Conservation (phyloP, 1,284 basidiomycete genomes). For the Cryptococcus sp. region DNA sequence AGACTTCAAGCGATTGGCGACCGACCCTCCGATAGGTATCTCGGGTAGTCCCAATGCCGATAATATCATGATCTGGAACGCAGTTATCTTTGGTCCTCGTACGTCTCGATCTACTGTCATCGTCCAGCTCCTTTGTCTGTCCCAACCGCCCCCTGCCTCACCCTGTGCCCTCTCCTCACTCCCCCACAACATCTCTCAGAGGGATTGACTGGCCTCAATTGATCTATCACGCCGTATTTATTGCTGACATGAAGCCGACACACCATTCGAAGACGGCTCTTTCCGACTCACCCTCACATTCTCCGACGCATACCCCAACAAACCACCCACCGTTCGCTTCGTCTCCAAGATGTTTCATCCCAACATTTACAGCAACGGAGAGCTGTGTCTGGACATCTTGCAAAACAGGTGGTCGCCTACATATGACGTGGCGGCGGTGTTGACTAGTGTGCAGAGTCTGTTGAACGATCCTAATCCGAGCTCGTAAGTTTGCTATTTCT, state of each 20-base stretch:
- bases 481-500: too few species aligned
- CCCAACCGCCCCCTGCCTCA: constrained; percentile 4
- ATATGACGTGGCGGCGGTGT: constrained; percentile 95
- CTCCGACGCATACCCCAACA: constrained; percentile 97
- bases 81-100: constrained; percentile 98
- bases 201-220: too few species aligned
- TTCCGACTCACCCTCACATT: constrained; percentile 94
- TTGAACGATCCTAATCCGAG: constrained; percentile 97
- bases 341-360: constrained; percentile 98
- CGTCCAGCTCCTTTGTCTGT: constrained; percentile 1
- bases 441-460: constrained; percentile 91
- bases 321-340: constrained; percentile 95
- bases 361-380: constrained; percentile 96
- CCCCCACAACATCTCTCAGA: too few species aligned
- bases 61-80: constrained; percentile 99
- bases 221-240: too few species aligned
- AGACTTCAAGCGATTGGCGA: constrained; percentile 91
- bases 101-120: constrained; percentile 35
- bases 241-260: constrained; percentile 63
- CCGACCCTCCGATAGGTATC: constrained; percentile 91
- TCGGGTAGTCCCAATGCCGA: constrained; percentile 94
- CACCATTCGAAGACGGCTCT: constrained; percentile 97
- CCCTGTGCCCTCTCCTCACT: neutral
- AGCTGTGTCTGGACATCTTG: constrained; percentile 94
- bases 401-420: constrained; percentile 98